phyloP scores from a whole-genome alignment of 768 basidiomycete genomes.

The Calocybe indica region DNA sequence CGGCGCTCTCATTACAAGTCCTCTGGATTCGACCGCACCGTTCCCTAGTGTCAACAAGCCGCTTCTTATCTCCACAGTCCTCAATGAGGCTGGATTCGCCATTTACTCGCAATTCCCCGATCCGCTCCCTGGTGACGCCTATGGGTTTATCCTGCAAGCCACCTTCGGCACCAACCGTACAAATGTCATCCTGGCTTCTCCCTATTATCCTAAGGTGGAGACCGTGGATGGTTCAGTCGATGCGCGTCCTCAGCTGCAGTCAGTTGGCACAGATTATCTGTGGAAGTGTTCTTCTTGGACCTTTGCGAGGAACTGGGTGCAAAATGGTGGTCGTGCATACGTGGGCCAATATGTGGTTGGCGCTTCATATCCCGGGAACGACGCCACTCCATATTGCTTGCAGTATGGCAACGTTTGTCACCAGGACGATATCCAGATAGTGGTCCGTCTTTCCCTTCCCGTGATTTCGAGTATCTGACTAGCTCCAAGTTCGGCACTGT shows the following conservation, averaged over 20 bases:
- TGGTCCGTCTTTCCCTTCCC: slow-evolving; percentile 38
- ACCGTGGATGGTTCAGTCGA: slow-evolving; percentile 32
- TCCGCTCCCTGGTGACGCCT: slow-evolving; percentile 32
- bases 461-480: slow-evolving; percentile 1
- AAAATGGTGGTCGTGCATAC: slow-evolving; percentile 57
- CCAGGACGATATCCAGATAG: slow-evolving; percentile 77
- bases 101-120: slow-evolving; percentile 41
- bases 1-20: slow-evolving; percentile 60
- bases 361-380: slow-evolving; percentile 68
- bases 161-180: slow-evolving; percentile 46
- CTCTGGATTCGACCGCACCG: slow-evolving; percentile 53
- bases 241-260: slow-evolving; percentile 48
- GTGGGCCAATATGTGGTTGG: slow-evolving; percentile 63
- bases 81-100: slow-evolving; percentile 65
- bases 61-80: slow-evolving; percentile 64
- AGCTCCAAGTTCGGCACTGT: slow-evolving; percentile 47
- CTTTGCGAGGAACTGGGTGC: slow-evolving; percentile 64
- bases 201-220: slow-evolving; percentile 35
- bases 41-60: slow-evolving; percentile 62
- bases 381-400: slow-evolving; percentile 48
- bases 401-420: slow-evolving; percentile 61
- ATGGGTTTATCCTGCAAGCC: slow-evolving; percentile 28
- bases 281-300: slow-evolving; percentile 72
- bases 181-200: slow-evolving; percentile 32
- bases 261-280: slow-evolving; percentile 60